phyloP scores from a whole-genome alignment of 2,329 filamentous ascomycete genomes.

The Calonectria henricotiae region DNA sequence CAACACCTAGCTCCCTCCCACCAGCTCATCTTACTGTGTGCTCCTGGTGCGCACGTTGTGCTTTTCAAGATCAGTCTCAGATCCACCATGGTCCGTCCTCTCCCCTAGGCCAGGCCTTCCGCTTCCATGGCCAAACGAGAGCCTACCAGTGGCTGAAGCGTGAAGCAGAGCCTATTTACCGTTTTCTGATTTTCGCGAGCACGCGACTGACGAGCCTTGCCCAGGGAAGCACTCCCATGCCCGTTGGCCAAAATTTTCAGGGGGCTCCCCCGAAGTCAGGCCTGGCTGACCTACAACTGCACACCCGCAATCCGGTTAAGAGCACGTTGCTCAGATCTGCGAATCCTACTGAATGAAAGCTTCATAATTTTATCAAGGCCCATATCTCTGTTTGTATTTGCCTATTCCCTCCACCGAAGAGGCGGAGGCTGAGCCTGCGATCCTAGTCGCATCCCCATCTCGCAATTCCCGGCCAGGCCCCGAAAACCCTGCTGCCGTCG shows the following conservation, averaged over 20 bases:
- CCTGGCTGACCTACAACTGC: background rate
- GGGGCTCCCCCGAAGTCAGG: constrained; percentile 8
- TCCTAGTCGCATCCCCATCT: constrained; percentile 22
- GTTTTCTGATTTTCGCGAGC: constrained; percentile 17
- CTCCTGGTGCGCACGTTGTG: constrained; percentile 1
- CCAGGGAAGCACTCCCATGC: constrained; percentile 19
- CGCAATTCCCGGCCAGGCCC: constrained; percentile 30
- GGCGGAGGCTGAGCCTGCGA: constrained; percentile 20
- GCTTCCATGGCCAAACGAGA: constrained; percentile 17
- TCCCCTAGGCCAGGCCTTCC: constrained; percentile 26
- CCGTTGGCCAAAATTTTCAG: constrained; percentile 31
- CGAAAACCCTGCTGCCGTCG: constrained; percentile 10
- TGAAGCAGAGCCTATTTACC: constrained; percentile 8
- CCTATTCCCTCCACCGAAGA: constrained; percentile 31
- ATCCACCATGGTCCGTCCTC: constrained; percentile 24
- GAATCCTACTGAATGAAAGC: background rate
- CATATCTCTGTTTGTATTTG: constrained; percentile 16
- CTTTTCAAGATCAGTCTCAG: constrained; percentile 21
- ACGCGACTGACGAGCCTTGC: constrained; percentile 26
- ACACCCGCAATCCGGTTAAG: background rate
- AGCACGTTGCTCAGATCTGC: constrained; percentile 11
- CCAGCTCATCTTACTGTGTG: constrained; percentile 10
- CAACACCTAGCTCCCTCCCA: constrained; percentile 14
- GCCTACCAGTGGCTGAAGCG: constrained; percentile 7
- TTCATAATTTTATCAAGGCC: constrained; percentile 13